Evolutionary conservation across 345 rosid genomes (phyloP).

Genomic region (Melaleuca alternifolia): DNA sequence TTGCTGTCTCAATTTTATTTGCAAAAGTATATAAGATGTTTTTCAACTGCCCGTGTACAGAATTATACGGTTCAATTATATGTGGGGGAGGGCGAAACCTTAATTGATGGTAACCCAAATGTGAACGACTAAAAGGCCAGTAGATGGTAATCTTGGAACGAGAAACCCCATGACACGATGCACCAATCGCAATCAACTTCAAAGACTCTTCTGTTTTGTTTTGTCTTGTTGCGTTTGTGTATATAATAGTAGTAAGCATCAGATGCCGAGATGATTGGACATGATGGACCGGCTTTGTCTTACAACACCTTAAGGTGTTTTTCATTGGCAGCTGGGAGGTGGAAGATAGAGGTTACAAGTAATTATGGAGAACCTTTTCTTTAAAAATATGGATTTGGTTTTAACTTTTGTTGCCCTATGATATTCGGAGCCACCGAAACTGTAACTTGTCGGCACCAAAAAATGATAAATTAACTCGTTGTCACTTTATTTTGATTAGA

Average conservation of each 20-base stretch:
- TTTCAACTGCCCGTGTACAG: background rate
- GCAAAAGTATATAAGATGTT: background rate
- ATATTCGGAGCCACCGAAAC: background rate
- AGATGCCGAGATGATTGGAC: background rate
- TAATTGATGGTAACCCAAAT: background rate
- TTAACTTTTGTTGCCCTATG: background rate
- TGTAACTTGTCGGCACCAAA: background rate
- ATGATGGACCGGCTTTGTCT: background rate
- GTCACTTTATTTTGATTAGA: background rate
- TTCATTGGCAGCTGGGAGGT: background rate
- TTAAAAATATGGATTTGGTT: background rate
- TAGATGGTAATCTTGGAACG: background rate
- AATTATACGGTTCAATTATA: background rate
- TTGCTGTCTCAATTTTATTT: background rate
- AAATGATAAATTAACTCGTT: background rate
- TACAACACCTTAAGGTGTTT: background rate
- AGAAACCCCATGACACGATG: background rate
- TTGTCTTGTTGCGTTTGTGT: background rate
- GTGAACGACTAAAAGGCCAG: background rate
- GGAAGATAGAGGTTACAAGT: conserved; percentile 5
- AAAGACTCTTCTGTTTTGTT: background rate
- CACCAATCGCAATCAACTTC: background rate
- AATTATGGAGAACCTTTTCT: background rate
- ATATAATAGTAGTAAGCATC: background rate
- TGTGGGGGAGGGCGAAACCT: background rate